Evolutionary conservation across 2,329 filamentous ascomycete genomes (phyloP), one percentile per base, ranked within the genome.

Genomic region (Xylogone sp.): DNA sequence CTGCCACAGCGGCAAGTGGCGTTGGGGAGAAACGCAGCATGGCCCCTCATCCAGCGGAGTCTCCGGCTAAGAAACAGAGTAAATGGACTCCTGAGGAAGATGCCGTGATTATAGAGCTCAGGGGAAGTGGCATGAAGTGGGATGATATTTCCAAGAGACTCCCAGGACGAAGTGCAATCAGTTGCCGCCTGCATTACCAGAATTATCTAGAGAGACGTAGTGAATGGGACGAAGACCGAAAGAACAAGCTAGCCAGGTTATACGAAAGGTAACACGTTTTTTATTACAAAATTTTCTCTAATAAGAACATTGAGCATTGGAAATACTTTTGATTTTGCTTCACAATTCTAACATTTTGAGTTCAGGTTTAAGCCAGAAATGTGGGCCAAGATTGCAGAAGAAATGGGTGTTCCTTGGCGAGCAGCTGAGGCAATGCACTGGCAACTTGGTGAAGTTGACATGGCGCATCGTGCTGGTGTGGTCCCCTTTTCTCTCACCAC

Each of bases 361-460:
- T 45, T 27, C 52, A 97, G 93, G 70, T 96, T 97, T 76, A 97
- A 97, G 71, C 84, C 89, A 57, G 91, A 97, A 66, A 97, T 97
- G 90, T 99, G 93, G 93, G 85, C 89, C 54, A 94, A 93, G 65
- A 88, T 97, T 20, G 91, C 92, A 42, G 90, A 94, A 68, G 93
- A 97, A 70, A 93, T 99, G 86, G 86, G 85, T 24, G 86, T 97
- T 52, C 94, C 93, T 31, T 97, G 93, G 93, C 82, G 94, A 64
- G 91, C 94, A 18, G 93, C 90, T 45, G 93, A 99, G 71, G 92
- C 90, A 3, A 97, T 97, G 92, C 94, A 97, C 71, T 99, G 94
- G 93, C 88, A 96, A 65, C 78, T 99, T 50, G 93, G 93, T 56
- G 90, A 96, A 68, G 77, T 85, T 61, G 94, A 97, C 62, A 97